phyloP scores from a whole-genome alignment of 345 rosid species.

The Carallia brachiata region DNA sequence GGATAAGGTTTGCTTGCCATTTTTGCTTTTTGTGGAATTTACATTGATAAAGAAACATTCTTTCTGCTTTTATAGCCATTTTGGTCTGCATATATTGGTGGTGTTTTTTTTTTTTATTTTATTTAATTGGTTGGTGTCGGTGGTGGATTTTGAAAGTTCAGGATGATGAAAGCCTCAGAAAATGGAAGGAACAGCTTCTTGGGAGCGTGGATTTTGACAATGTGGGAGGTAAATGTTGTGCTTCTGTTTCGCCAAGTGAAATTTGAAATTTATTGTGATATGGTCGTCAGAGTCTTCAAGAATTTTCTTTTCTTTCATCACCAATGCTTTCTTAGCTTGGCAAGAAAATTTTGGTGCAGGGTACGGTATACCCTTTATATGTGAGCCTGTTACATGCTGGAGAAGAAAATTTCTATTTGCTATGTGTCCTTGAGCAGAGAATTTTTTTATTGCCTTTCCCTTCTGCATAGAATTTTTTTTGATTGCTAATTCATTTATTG shows the following conservation, averaged over 20 bases:
- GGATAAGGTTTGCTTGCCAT: slow-evolving; percentile 49
- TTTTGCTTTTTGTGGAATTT: neutral
- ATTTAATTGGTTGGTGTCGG: neutral
- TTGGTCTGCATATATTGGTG: no score
- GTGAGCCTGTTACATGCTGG: neutral
- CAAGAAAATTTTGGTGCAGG: no score
- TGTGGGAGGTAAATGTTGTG: slow-evolving; percentile 52
- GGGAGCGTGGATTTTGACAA: slow-evolving; percentile 63
- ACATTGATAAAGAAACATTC: neutral
- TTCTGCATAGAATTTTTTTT: no score
- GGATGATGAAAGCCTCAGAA: slow-evolving; percentile 86
- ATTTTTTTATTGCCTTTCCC: neutral
- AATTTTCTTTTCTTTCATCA: neutral
- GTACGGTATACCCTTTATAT: no score
- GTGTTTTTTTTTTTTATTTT: neutral
- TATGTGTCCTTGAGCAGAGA: neutral
- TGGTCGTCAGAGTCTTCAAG: no score
- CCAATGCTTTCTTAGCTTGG: no score
- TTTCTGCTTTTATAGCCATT: neutral
- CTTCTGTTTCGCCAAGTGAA: neutral
- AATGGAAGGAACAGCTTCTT: slow-evolving; percentile 84
- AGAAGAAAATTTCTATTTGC: neutral
- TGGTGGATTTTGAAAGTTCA: slow-evolving; percentile 25
- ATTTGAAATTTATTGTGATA: neutral
- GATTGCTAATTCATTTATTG: no score